These are phyloP conservation scores for Hymenoscyphus repandus DNA, from an alignment of 2,329 filamentous ascomycete species.

Conservation along the genomic window DNA sequence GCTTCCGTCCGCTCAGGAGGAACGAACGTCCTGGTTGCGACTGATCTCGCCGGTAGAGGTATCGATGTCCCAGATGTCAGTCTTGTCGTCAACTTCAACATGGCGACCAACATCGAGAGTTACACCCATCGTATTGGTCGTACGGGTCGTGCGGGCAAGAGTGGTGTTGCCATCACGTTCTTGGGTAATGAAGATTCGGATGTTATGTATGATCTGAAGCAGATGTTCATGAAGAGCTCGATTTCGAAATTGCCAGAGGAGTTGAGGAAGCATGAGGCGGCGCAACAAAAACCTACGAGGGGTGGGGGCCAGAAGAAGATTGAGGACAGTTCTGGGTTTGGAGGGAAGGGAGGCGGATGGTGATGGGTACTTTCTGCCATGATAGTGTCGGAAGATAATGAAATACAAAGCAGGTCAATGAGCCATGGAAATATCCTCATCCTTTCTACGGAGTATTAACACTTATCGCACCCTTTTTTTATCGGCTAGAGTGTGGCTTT, in stretches of 20 bases:
- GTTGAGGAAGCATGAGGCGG: constrained; percentile 79
- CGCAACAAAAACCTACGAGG: constrained; percentile 71
- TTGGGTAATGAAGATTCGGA: constrained; percentile 85
- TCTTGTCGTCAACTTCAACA: constrained; percentile 98
- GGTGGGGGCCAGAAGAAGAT: constrained; percentile 41
- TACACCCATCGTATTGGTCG: constrained; percentile 97
- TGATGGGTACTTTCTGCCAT: constrained; percentile 3
- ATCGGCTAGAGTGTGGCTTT: too few species aligned
- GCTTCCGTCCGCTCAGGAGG: constrained; percentile 74
- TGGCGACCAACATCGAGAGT: constrained; percentile 86
- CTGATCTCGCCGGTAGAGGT: constrained; percentile 92
- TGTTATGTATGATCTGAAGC: constrained; percentile 88
- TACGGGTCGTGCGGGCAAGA: constrained; percentile 96
- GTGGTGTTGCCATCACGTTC: constrained; percentile 93
- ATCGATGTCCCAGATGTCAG: constrained; percentile 94
- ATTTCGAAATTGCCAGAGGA: constrained; percentile 91
- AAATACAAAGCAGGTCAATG: too few species aligned
- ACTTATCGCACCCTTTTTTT: too few species aligned
- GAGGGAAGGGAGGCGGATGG: constrained; percentile 33
- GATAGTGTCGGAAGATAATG: too few species aligned
- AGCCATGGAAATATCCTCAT: too few species aligned
- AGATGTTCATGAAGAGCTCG: constrained; percentile 88
- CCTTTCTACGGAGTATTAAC: too few species aligned
- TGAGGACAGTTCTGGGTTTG: constrained; percentile 35
- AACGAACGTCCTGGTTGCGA: constrained; percentile 87